A percentile compares a stretch with the other conserved stretches of the same genome.
phyloP scores from a whole-genome alignment of 352 stramenopile genomes.

The Pythium insidiosum region DNA sequence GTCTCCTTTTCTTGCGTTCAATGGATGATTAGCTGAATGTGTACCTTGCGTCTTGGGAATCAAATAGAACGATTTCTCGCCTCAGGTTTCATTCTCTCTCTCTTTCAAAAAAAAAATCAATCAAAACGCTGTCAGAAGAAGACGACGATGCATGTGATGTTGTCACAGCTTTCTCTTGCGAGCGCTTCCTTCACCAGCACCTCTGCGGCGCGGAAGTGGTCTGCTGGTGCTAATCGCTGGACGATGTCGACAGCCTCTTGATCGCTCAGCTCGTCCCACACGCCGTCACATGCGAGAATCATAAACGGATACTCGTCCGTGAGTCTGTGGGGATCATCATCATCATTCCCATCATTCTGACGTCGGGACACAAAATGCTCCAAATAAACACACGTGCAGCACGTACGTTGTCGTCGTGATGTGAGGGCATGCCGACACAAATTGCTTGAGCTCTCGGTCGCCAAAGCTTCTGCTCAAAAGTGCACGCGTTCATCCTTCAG shows the following conservation, averaged over 20 bases:
- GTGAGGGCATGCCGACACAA: slow-evolving; percentile 43
- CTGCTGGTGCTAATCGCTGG: slow-evolving; percentile 15
- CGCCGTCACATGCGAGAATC: slow-evolving; percentile 68
- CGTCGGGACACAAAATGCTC: too few species aligned
- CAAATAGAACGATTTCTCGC: too few species aligned
- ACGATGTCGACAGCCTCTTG: slow-evolving; percentile 73
- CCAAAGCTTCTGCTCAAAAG: slow-evolving; percentile 64
- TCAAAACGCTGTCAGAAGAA: slow-evolving; percentile 24
- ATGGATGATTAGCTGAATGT: too few species aligned
- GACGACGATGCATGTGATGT: slow-evolving; percentile 72
- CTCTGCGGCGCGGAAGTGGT: slow-evolving; percentile 37
- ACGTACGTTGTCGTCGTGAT: slow-evolving; percentile 33
- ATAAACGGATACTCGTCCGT: slow-evolving; percentile 63
- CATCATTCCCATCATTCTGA: too few species aligned
- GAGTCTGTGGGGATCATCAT: too few species aligned
- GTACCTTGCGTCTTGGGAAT: too few species aligned
- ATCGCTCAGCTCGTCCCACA: slow-evolving; percentile 73
- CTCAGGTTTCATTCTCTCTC: too few species aligned
- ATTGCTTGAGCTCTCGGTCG: slow-evolving; percentile 64
- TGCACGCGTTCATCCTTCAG: too few species aligned
- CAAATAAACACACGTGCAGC: too few species aligned
- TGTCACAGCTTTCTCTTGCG: slow-evolving; percentile 51
- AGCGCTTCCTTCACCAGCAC: slow-evolving; percentile 52
- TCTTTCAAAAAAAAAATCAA: too few species aligned
- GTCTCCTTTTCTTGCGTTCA: too few species aligned